phyloP scores from a whole-genome alignment of 2,329 filamentous ascomycete genomes.

The Calonectria hongkongensis region DNA sequence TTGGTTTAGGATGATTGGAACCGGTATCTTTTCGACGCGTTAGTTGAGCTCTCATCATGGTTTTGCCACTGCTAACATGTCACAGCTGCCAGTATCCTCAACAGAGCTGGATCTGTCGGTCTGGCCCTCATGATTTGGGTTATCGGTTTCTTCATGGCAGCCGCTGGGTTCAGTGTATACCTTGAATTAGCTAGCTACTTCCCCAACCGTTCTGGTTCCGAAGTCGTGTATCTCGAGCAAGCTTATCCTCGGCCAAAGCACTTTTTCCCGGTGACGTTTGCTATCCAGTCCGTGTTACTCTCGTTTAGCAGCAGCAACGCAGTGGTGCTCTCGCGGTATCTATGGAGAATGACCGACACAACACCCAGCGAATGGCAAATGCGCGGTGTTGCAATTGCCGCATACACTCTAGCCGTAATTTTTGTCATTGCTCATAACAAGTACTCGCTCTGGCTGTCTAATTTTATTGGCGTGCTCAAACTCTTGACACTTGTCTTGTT shows the following conservation, averaged over 20 bases:
- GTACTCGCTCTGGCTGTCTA: slow-evolving; percentile 73
- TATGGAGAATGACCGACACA: slow-evolving; percentile 74
- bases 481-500: slow-evolving; percentile 76
- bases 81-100: slow-evolving; percentile 74
- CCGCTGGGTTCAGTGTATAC: slow-evolving; percentile 74
- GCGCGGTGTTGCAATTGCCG: slow-evolving; percentile 80
- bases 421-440: slow-evolving; percentile 73
- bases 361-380: slow-evolving; percentile 76
- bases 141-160: slow-evolving; percentile 76
- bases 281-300: slow-evolving; percentile 77
- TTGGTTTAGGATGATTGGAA: slow-evolving; percentile 72
- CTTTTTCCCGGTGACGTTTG: slow-evolving; percentile 79
- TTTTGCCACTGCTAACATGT: background rate
- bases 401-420: slow-evolving; percentile 75
- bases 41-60: slow-evolving; percentile 51
- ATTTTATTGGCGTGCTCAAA: slow-evolving; percentile 76
- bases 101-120: slow-evolving; percentile 77
- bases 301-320: slow-evolving; percentile 81
- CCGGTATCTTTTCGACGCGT: slow-evolving; percentile 79
- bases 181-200: slow-evolving; percentile 80
- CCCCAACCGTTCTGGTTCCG: slow-evolving; percentile 78
- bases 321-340: slow-evolving; percentile 77
- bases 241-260: slow-evolving; percentile 78
- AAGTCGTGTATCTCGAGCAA: slow-evolving; percentile 82
- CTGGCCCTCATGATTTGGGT: slow-evolving; percentile 79